Base-by-base conservation (phyloP, 768 basidiomycete genomes). In the Tylopilus balloui region DNA sequence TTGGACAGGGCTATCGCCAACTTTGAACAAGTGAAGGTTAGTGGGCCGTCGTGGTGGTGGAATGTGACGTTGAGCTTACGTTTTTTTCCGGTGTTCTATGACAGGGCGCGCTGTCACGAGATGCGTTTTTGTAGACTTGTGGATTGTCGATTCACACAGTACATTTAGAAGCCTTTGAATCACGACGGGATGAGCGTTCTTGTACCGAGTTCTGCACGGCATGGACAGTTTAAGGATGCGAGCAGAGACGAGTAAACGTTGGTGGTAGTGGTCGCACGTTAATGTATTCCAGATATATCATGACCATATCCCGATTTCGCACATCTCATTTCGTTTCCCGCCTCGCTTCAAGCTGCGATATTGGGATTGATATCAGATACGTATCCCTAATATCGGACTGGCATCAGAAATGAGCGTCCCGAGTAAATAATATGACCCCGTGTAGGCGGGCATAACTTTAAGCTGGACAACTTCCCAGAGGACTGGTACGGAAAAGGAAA, bases 21-120 rank as follows among this genome's bases (percentile, higher is more conserved):
- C 62, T 98, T 92, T 67, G 83, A 92, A 61, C 77, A 88, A 64
- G 87, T 97, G 59, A 88, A 88, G 80, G 88, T 88, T 55, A 50
- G 82, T 71, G 45, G 42, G 54, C 34, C 4, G 2, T 41, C 17
- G 12, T 12, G 37, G 43, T 42, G 50, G 20, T 45, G 34, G 19
- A 23, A 25, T 41, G 45, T 7, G 48, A 45, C n/a, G 52, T 43
- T 4, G 52, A 60, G 21, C 61, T 68, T 57, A 70, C 61, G 55
- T 66, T 15, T 51, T 17, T 27, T 20, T 8, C 14, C 48, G 52
- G 51, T 10, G 32, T 45, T 53, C 50, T 43, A 46, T 53, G 41
- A 20, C 59, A 84, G 79, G 70, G 65, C 27, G 77, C 70, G 23
- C 61, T 82, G 50, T 65, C 77, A 49, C 73, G 74, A 58, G 79